Percentiles rank a stretch among this genome's conserved stretches.
These are phyloP conservation scores for Hypoxylon sp. DNA, from an alignment of 2,329 filamentous ascomycete genomes.

Conservation along the genomic window DNA sequence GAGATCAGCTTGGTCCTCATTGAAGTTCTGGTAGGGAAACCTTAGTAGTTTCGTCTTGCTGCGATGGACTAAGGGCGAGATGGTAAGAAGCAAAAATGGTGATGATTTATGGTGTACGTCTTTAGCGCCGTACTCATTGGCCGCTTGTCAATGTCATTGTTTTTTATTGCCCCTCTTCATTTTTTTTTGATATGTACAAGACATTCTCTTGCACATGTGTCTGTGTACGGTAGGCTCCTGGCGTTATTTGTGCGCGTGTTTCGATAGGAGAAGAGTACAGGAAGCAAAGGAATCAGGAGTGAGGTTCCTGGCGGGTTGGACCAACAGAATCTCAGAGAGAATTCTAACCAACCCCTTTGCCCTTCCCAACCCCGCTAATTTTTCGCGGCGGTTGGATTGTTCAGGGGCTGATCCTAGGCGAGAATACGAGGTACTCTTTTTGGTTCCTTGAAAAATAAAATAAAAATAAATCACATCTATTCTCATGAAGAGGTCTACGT, in stretches of 20 bases:
- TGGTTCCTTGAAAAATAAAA: too few species aligned
- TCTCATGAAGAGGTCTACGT: background rate
- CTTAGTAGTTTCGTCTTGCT: background rate
- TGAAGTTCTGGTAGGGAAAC: background rate
- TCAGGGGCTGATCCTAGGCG: slow-evolving; percentile 3
- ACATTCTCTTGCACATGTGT: background rate
- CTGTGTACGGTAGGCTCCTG: too few species aligned
- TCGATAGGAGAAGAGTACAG: too few species aligned
- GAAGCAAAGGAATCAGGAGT: slow-evolving; percentile 36
- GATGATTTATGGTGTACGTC: background rate
- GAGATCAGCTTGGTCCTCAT: background rate
- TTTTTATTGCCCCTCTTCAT: background rate
- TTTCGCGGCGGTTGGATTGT: slow-evolving; percentile 10
- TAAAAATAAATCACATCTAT: background rate
- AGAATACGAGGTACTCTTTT: background rate
- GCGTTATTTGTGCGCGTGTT: too few species aligned
- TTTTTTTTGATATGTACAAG: background rate
- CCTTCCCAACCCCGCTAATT: slow-evolving; percentile 25
- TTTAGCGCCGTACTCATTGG: background rate
- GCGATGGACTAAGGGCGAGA: slow-evolving; percentile 38
- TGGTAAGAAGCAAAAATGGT: background rate
- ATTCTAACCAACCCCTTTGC: slow-evolving; percentile 20
- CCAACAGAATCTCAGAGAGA: background rate
- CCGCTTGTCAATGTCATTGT: background rate
- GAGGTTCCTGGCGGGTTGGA: background rate